phyloP scores from a whole-genome alignment of 2,329 filamentous ascomycete genomes.

The Cadophora luteo-olivacea region DNA sequence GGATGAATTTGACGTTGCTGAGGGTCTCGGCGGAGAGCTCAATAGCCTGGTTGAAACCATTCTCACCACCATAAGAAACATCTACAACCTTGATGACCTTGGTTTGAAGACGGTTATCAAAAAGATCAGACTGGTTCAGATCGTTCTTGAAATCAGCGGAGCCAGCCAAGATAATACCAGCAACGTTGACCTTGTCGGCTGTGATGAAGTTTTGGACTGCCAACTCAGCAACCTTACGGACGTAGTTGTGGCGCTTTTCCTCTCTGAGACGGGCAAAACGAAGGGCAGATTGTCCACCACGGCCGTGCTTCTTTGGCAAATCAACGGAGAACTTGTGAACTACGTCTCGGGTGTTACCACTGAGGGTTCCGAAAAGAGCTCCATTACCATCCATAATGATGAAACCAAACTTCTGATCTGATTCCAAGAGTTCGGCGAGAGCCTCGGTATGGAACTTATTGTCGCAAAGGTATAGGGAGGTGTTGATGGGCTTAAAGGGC shows the following conservation, averaged over 20 bases:
- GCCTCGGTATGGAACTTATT: conserved; percentile 99
- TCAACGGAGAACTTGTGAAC: conserved; percentile 99
- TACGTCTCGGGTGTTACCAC: conserved; percentile 95
- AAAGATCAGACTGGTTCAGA: conserved; percentile 95
- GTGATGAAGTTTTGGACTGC: conserved; percentile 99
- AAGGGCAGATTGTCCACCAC: conserved; percentile 98
- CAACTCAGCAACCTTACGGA: conserved; percentile 96
- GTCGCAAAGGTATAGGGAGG: conserved; percentile 98
- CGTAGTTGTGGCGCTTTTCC: conserved; percentile 99
- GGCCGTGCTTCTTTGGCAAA: conserved; percentile 99
- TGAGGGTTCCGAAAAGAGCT: conserved; percentile 93
- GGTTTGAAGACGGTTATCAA: conserved; percentile 85
- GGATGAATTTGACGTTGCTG: conserved; percentile 99
- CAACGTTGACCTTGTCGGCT: conserved; percentile 97
- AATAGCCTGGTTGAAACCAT: conserved; percentile 99
- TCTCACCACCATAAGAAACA: conserved; percentile 98
- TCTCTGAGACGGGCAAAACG: conserved; percentile 99
- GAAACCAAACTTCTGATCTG: conserved; percentile 98
- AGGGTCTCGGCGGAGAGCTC: conserved; percentile 94
- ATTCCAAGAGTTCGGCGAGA: conserved; percentile 94
- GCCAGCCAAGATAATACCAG: conserved; percentile 92
- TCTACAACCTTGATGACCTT: conserved; percentile 99
- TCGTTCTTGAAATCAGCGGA: conserved; percentile 99
- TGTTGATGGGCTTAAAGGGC: conserved; percentile 99
- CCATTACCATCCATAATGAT: conserved; percentile 99